Evolutionary conservation across 306 rosid species (phyloP).

Genomic region (Vigna unguiculata): DNA sequence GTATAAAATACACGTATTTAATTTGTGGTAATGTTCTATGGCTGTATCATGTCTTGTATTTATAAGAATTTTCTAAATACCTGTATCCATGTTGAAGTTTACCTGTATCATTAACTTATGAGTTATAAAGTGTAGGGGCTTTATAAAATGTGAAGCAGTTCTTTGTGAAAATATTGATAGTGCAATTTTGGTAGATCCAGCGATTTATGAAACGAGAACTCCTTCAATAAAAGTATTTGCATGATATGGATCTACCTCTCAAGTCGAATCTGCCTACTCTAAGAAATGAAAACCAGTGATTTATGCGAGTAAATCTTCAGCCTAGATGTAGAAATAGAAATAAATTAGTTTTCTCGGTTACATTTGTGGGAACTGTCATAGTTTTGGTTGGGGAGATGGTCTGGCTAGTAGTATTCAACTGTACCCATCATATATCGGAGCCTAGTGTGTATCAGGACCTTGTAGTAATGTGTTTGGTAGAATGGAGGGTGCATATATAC

Average conservation of each 20-base stretch:
- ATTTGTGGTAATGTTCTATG: background rate
- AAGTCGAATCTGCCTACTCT: background rate
- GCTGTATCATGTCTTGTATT: background rate
- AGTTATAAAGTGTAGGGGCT: background rate
- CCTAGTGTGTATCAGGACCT: too few relatives aligned
- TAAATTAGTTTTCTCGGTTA: background rate
- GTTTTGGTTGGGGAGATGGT: too few relatives aligned
- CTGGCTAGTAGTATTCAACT: too few relatives aligned
- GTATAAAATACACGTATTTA: background rate
- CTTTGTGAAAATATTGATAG: background rate
- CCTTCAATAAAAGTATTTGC: too few relatives aligned
- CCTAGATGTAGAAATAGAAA: background rate
- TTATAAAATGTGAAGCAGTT: background rate
- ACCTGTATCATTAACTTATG: background rate
- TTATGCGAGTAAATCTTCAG: background rate
- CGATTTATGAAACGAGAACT: too few relatives aligned
- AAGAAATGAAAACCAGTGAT: background rate
- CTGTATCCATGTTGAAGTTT: background rate
- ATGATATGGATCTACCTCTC: too few relatives aligned
- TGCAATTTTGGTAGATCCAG: constrained; percentile 30
- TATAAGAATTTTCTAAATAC: background rate
- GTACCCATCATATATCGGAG: too few relatives aligned
- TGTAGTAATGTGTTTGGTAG: background rate
- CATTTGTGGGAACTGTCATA: too few relatives aligned
- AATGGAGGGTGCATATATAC: background rate